Base-by-base conservation (phyloP, 2,329 filamentous ascomycete genomes). In the Dothistroma septosporum region DNA sequence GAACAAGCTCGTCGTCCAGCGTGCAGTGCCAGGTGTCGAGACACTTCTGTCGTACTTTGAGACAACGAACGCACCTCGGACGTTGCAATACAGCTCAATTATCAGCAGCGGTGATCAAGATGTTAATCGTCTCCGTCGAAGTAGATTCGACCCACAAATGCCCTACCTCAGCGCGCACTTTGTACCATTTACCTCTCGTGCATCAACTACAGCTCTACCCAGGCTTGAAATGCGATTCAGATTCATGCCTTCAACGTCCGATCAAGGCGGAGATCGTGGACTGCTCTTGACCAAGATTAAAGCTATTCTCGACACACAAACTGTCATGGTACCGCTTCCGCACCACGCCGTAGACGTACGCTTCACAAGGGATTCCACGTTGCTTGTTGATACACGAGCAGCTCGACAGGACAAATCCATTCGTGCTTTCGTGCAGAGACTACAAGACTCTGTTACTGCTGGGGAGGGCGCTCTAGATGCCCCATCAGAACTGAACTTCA, bases 281-380 rank as follows among this genome's bases (percentile, higher is more conserved):
- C 53, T 66, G 11, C 19, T 41, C 12, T 46, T 66, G 32, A 52
- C 53, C 16, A 47, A 46, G 21, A 55, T 66, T 19, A 50, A 53
- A 44, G 64, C 66, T 24, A 53, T 63, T 22, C 44, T 58, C 11
- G 53, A 63, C 59, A n/a, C 64, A 31, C 66, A 61, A 65, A 56
- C 48, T 5, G 11, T 68, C 7, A 48, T 59, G 19, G 59, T 69
- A 11, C 57, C 65, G 11, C 52, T 70, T 11, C 69, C 68, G 28
- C 53, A 57, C 11, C 47, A 66, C 9, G 41, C 65, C 8, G 59
- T 62, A 11, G 70, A 73, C 52, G n/a, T 72, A 16, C 46, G 53
- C 2, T 68, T 72, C 47, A 53, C 52, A 10, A 58, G 64, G n/a
- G 31, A 58, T 19, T 19, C 50, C 7, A 8, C 47, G 21, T n/a